Evolutionary conservation across 2,329 filamentous ascomycete species (phyloP).

Genomic region (Claviceps quebecensis): DNA sequence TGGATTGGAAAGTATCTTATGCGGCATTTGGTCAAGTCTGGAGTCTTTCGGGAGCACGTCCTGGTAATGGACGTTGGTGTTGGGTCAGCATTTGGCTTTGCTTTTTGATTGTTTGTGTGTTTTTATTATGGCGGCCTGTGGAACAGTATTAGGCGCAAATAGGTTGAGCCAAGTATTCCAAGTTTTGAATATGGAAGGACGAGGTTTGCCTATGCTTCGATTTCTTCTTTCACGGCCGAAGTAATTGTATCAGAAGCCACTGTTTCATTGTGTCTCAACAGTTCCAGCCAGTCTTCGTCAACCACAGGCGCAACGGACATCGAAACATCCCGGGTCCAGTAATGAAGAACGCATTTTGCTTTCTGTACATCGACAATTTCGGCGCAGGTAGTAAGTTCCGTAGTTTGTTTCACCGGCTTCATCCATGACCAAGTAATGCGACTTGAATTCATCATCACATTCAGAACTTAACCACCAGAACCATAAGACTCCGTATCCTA

Average conservation of each 20-base stretch:
- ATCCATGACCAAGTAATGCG: not conserved
- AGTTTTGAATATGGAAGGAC: not conserved
- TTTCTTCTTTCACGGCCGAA: not conserved
- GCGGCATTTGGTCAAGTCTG: slow-evolving; percentile 14
- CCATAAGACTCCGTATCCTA: not conserved
- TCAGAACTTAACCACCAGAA: not conserved
- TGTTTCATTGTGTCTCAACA: not conserved
- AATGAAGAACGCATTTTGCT: not conserved
- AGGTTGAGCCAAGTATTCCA: not conserved
- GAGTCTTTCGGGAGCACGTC: slow-evolving; percentile 25
- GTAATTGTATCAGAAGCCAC: not conserved
- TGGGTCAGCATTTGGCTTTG: slow-evolving; percentile 16
- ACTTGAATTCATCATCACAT: slow-evolving; percentile 5
- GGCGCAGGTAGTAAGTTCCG: not conserved
- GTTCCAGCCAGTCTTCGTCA: too few relatives aligned
- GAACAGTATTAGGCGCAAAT: slow-evolving; percentile 3
- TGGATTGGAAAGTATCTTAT: slow-evolving; percentile 9
- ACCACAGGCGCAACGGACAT: not conserved
- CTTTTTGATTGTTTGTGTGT: not conserved
- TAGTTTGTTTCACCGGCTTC: not conserved
- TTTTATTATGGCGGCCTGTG: slow-evolving; percentile 9
- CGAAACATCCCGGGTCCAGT: not conserved
- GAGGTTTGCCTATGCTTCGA: not conserved
- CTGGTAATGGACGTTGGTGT: slow-evolving; percentile 15
- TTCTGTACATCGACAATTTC: not conserved